These are phyloP conservation scores for Plasmodium reichenowi DNA, from an alignment of 169 alveolate species.

Conservation along the genomic window DNA sequence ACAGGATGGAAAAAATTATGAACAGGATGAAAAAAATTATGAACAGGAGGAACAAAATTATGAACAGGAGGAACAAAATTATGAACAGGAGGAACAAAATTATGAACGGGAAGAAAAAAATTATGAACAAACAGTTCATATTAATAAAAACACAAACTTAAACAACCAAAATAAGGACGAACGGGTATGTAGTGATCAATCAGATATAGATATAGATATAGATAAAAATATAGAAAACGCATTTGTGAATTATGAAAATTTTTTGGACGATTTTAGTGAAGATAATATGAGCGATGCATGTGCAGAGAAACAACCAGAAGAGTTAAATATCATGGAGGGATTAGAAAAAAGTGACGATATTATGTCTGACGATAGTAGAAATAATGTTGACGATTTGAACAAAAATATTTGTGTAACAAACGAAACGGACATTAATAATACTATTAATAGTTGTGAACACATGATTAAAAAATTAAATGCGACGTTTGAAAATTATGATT, in stretches of 20 bases:
- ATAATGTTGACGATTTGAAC: neutral
- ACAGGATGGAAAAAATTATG: no score
- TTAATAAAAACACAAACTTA: no score
- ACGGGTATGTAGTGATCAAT: no score
- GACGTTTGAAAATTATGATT: conserved; percentile 17
- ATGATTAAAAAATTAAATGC: conserved; percentile 17
- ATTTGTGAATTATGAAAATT: neutral
- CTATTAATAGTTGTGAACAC: conserved; percentile 26
- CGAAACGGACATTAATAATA: neutral
- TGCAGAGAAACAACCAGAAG: neutral
- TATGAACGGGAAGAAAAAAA: no score
- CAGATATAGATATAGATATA: no score
- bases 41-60: no score
- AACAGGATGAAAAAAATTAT: no score
- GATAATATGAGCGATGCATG: neutral
- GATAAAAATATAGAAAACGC: neutral
- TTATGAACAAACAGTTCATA: no score
- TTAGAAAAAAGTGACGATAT: neutral
- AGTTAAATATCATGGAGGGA: neutral
- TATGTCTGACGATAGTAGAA: neutral
- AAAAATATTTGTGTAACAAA: neutral
- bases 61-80: no score
- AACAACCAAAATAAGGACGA: no score
- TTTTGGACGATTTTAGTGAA: neutral
- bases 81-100: no score